These are phyloP conservation scores for Podospora pseudocomata DNA, from an alignment of 495 filamentous ascomycete species.

Conservation along the genomic window DNA sequence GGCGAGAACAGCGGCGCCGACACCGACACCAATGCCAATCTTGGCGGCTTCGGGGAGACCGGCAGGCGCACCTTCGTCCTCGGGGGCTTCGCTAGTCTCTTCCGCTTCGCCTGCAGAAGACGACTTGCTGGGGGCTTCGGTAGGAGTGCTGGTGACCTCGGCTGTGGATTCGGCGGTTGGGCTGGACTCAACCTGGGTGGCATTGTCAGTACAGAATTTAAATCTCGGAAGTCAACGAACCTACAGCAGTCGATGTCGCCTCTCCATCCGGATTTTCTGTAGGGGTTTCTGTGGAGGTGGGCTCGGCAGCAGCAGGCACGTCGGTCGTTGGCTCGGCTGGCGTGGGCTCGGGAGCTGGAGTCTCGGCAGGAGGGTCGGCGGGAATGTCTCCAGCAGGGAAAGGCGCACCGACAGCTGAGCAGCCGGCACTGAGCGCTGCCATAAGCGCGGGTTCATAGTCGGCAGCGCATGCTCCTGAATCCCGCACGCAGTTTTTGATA, in stretches of 20 bases:
- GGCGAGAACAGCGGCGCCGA: constrained; percentile 33
- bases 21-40: constrained; percentile 44
- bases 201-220: background rate
- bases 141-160: constrained; percentile 11
- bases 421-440: background rate
- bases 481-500: constrained; percentile 22
- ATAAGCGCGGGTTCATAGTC: background rate
- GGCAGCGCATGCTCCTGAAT: constrained; percentile 19
- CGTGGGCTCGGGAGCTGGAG: background rate
- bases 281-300: constrained; percentile 1
- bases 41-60: constrained; percentile 36
- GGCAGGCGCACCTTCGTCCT: background rate
- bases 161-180: constrained; percentile 10
- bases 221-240: background rate
- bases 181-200: background rate
- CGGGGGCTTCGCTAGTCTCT: constrained; percentile 9
- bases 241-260: background rate
- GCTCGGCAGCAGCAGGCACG: background rate
- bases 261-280: background rate
- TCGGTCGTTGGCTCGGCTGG: background rate
- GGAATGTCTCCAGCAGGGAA: background rate
- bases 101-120: constrained; percentile 21
- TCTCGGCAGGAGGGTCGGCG: constrained; percentile 3
- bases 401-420: background rate
- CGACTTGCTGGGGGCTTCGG: constrained; percentile 13